phyloP scores from a whole-genome alignment of 257 asterid species.

The Solanum chiquidenum region DNA sequence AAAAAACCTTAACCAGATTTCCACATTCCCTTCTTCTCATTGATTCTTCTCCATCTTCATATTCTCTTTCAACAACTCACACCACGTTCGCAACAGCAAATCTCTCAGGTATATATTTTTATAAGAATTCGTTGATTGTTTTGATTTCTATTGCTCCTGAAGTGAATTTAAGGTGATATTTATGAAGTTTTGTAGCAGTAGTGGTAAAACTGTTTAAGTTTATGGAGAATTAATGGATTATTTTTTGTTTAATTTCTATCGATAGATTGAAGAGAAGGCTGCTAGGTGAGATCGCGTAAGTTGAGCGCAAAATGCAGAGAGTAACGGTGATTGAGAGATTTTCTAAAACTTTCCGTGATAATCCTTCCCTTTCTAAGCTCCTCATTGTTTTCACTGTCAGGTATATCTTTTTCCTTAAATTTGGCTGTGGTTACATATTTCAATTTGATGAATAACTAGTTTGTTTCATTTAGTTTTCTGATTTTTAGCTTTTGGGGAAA shows the following conservation, averaged over 20 bases:
- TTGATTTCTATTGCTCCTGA: neutral
- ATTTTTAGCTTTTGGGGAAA: neutral
- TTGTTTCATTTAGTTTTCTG: neutral
- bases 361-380: conserved; percentile 47
- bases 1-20: neutral
- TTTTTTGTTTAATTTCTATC: neutral
- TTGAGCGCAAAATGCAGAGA: conserved; percentile 18
- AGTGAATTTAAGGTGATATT: neutral
- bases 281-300: neutral
- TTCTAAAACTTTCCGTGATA: conserved; percentile 43
- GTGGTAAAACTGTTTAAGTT: neutral
- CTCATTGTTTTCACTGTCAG: conserved; percentile 55
- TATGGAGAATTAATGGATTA: neutral
- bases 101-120: neutral
- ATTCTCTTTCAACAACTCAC: neutral
- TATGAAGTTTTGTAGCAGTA: neutral
- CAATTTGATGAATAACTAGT: neutral
- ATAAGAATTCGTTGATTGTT: neutral
- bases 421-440: neutral
- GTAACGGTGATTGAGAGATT: conserved; percentile 46
- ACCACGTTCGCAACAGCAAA: neutral
- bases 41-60: neutral
- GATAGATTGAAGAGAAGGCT: conserved; percentile 18
- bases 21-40: neutral
- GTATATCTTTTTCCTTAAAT: conserved; percentile 8